Evolutionary conservation across 2,329 filamentous ascomycete genomes (phyloP), one percentile per base, ranked within the genome.

Genomic region (Colletotrichum karsti): DNA sequence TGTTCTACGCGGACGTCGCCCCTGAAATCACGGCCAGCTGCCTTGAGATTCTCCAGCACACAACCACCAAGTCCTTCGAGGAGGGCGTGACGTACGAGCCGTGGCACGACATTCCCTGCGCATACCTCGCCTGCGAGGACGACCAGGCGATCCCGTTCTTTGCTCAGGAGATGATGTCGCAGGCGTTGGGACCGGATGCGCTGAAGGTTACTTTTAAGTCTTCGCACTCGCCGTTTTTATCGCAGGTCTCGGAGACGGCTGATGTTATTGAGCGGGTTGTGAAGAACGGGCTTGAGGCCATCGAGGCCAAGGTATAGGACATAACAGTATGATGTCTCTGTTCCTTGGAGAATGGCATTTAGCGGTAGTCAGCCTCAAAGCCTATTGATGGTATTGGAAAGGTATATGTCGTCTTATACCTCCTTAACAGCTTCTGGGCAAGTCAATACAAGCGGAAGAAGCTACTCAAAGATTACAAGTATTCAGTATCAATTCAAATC

Each of bases 1-100:
- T 75, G 0, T 74, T 76, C 20, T 76, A 77, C 24, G 69, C 69
- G 8, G 74, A 76, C 18, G 55, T 76, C 1, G 50, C 63, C 1
- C 26, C 66, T 3, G 30, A 69, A 4, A 58, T 35, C 4, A 39
- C 69, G 12, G 54, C 58, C 20, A 64, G 69, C 63, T 55, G 0
- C 44, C 69, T 6, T 50, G 67, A 5, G 53, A 55, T 67, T 4
- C 22, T 63, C 24, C 13, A 41, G 33, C 63, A 67, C n/a, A 46
- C 51, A 12, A 44, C 48, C 3, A 44, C 37, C 3, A 70, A 20
- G 57, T 72, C 74, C 1, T 71, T 72, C 2, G 73, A 71, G 15
- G 41, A 61, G 7, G 58, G 68, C 1, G 69, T 67, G 24, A 50
- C 63, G 5, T 73, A 74, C 13, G 75, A 75, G 42, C 73, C 75